phyloP scores from a whole-genome alignment of 495 filamentous ascomycete genomes.

The Lasiosphaeriaceae sp. region DNA sequence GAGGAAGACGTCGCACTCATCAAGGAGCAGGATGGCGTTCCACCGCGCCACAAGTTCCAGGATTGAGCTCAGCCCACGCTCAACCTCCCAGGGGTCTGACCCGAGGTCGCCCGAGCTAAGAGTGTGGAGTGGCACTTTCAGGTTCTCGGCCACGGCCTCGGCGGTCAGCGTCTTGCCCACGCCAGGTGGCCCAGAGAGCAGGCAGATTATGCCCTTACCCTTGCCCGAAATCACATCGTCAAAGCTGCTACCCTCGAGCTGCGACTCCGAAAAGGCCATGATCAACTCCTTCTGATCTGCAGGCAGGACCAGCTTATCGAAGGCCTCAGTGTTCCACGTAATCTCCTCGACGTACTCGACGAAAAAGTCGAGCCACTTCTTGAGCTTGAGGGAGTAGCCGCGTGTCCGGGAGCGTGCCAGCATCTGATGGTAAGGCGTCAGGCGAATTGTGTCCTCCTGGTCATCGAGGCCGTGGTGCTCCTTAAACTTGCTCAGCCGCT shows the following conservation, averaged over 20 bases:
- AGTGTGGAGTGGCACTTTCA: conserved; percentile 48
- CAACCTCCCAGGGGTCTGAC: conserved; percentile 44
- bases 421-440: conserved; percentile 40
- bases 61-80: conserved; percentile 46
- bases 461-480: conserved; percentile 10
- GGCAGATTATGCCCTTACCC: conserved; percentile 57
- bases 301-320: conserved; percentile 53
- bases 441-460: conserved; percentile 15
- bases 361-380: conserved; percentile 41
- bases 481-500: conserved; percentile 22
- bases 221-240: conserved; percentile 57
- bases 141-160: conserved; percentile 50
- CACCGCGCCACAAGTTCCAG: conserved; percentile 49
- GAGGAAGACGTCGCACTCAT: conserved; percentile 68
- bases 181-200: conserved; percentile 57
- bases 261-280: conserved; percentile 46
- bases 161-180: conserved; percentile 60
- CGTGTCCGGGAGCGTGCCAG: conserved; percentile 37
- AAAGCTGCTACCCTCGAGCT: conserved; percentile 51
- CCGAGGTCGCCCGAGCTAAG: conserved; percentile 56
- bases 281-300: conserved; percentile 50
- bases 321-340: conserved; percentile 50
- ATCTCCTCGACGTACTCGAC: conserved; percentile 39
- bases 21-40: conserved; percentile 55
- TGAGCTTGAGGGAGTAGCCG: conserved; percentile 42